phyloP scores from a whole-genome alignment of 202 grass and related monocot species.

The Hordeum pubiflorum region DNA sequence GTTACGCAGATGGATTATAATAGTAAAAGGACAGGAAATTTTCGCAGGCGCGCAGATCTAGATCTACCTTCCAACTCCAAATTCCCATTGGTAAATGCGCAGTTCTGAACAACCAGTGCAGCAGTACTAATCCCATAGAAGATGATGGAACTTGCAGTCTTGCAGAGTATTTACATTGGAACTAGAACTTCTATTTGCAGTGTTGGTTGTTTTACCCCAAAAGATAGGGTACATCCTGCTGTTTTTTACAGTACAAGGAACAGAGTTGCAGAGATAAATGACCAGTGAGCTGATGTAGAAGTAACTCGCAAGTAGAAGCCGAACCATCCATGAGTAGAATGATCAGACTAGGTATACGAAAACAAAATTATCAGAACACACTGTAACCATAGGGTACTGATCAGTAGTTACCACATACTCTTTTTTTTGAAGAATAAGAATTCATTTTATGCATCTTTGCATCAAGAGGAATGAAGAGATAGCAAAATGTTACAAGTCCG shows the following conservation, averaged over 20 bases:
- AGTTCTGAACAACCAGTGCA: slow-evolving; percentile 31
- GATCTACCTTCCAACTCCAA: slow-evolving; percentile 62
- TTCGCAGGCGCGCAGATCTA: slow-evolving; percentile 59
- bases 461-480: background rate
- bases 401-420: background rate
- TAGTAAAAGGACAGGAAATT: slow-evolving; percentile 46
- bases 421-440: background rate
- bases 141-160: slow-evolving; percentile 49
- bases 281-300: background rate
- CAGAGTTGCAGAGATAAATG: slow-evolving; percentile 1
- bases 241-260: slow-evolving; percentile 18
- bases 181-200: slow-evolving; percentile 50
- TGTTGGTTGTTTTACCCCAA: slow-evolving; percentile 33
- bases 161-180: slow-evolving; percentile 55
- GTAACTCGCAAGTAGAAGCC: background rate
- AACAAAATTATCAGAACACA: background rate
- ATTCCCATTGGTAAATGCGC: slow-evolving; percentile 57
- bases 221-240: slow-evolving; percentile 24
- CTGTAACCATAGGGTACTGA: background rate
- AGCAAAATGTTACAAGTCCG: background rate
- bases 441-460: background rate
- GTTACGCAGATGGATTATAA: slow-evolving; percentile 33
- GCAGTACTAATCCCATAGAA: slow-evolving; percentile 38
- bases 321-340: background rate
- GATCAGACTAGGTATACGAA: background rate